Base-by-base conservation (phyloP, 78 protist genomes). In the Guillardia theta region DNA sequence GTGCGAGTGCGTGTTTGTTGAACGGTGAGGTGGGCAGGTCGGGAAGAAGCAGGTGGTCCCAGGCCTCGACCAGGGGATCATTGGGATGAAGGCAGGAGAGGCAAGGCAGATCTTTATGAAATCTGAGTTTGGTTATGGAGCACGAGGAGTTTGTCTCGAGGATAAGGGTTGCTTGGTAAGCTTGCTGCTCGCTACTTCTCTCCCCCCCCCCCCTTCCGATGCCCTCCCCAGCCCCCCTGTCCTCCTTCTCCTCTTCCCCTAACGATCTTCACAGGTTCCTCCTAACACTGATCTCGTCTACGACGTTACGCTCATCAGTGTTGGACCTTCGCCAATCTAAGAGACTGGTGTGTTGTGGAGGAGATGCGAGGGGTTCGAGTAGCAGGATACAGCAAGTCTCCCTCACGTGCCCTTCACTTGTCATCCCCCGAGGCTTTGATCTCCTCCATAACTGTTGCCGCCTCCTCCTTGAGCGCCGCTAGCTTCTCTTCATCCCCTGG, bases 41-140 rank as follows among this genome's bases (percentile, higher is more conserved):
- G 90, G 90, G 1, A 78, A 78, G 90, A 78, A 78, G 48, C 90
- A 78, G 50, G 90, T 36, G 48, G 24, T 78, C 30, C 90, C 90
- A 6, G 90, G 90, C 50, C 48, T 78, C 43, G 90, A 78, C 19
- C 8, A 41, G 44, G 90, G 90, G 33, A 18, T 78, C 33, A 36
- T 2, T 19, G 90, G 90, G 1, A 78, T 78, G 90, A 78, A 78
- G 90, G 47, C 90, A 18, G 90, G 90, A 1, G 90, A 78, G 48
- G 50, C 39, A 50, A 46, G 90, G 0, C 47, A 30, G 45, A n/a
- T 78, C 30, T 78, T 41, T 43, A 1, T 78, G 4, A 37, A 37
- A 43, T 70, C 87, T 15, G 37, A 36, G 87, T 43, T 70, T 27
- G 87, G 87, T 15, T 70, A 70, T 43, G 87, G 87, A 18, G 5